Conservation (phyloP, 495 filamentous ascomycete genomes). For the Mytilinidion resinicola region DNA sequence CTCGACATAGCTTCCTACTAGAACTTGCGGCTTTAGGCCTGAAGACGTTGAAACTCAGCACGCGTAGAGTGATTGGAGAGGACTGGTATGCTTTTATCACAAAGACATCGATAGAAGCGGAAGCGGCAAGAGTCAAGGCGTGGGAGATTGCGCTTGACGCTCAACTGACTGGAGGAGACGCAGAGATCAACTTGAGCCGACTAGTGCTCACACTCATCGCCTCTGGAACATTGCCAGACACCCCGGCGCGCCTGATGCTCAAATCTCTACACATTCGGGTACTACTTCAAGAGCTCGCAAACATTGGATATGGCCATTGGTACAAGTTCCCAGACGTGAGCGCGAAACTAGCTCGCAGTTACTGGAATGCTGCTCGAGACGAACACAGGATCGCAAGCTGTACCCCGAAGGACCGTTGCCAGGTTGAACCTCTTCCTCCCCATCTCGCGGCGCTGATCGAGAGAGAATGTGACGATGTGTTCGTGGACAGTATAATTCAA, state of each 20-base stretch:
- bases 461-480: constrained; percentile 70
- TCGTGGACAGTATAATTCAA: constrained; percentile 70
- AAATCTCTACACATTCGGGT: constrained; percentile 88
- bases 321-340: constrained; percentile 58
- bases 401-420: constrained; percentile 32
- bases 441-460: constrained; percentile 69
- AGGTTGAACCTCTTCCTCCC: constrained; percentile 62
- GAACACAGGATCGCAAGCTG: constrained; percentile 42
- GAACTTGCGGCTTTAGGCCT: constrained; percentile 74
- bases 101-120: constrained; percentile 76
- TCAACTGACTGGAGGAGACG: constrained; percentile 88
- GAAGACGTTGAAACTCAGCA: constrained; percentile 72
- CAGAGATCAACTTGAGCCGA: constrained; percentile 80
- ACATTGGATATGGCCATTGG: constrained; percentile 54
- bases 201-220: constrained; percentile 83
- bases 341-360: constrained; percentile 59
- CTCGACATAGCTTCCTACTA: constrained; percentile 73
- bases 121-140: constrained; percentile 79
- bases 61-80: constrained; percentile 73
- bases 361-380: constrained; percentile 74
- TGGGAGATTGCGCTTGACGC: constrained; percentile 95
- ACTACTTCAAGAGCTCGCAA: constrained; percentile 71
- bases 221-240: constrained; percentile 78
- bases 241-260: constrained; percentile 79
- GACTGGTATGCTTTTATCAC: constrained; percentile 68